Evolutionary conservation across 768 basidiomycete genomes (phyloP), one percentile per base, ranked within the genome.

Genomic region (Suillus ampliporus): DNA sequence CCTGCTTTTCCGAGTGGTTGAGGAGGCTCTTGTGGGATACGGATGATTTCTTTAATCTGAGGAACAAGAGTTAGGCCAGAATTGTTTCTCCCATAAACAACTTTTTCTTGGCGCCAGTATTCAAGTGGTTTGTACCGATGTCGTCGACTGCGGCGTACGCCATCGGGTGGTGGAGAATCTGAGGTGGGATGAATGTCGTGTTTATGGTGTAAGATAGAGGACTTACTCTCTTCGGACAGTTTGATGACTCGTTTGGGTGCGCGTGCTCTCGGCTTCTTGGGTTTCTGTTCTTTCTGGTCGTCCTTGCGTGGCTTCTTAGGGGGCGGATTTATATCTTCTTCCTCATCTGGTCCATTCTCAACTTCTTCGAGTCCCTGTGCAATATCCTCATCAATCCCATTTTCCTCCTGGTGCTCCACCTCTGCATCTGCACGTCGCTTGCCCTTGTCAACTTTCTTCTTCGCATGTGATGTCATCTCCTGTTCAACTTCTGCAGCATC

Each of bases 61-160:
- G 90, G 82, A 13, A 91, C 88, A 31, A 85, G 80, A 23, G 83
- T 77, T 10, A 77, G 64, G 26, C 80, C 84, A 8, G 82, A 81
- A 10, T 82, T 77, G 14, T 84, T 82, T 23, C 88, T 84, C 7
- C 89, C 90, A 69, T 94, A 98, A 2, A 95, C 88, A 26, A 94
- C 84, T 65, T 88, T 89, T 77, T 99, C 97, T 67, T 87, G 86
- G n/a, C 95, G 86, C 97, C 97, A 99, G 80, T 84, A 97, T 44
- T 93, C 91, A 40, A 99, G 80, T 5, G 96, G 97, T 54, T 78
- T 78, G 68, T 86, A 87, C 37, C 86, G 86, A 58, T 84, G 79
- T 26, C 96, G 88, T 53, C 78, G 78, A 35, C 93, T 89, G 56
- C 90, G 87, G 19, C 95, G 89, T 2, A 91, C 79, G 26, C 89